These are phyloP conservation scores for Penicillium sp. DNA, from an alignment of 2,329 filamentous ascomycete species.

Conservation along the genomic window DNA sequence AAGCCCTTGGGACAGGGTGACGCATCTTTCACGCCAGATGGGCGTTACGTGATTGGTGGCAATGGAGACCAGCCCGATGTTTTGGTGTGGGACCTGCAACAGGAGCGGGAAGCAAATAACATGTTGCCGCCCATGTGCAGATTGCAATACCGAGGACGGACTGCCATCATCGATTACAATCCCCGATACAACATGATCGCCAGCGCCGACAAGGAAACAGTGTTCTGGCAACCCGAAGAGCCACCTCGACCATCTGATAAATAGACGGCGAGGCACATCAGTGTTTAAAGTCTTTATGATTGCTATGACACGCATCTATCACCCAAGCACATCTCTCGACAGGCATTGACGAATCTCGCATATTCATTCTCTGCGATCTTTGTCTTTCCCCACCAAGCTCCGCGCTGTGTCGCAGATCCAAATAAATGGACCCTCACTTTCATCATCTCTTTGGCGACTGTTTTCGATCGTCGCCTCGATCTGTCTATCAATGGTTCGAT, in stretches of 20 bases:
- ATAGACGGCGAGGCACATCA: constrained; percentile 13
- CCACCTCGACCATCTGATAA: constrained; percentile 31
- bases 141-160: constrained; percentile 51
- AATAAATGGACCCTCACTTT: constrained; percentile 55
- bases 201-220: constrained; percentile 76
- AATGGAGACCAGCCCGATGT: constrained; percentile 63
- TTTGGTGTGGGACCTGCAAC: constrained; percentile 78
- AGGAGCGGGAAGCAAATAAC: constrained; percentile 53
- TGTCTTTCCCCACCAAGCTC: constrained; percentile 64
- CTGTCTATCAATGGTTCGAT: constrained; percentile 61
- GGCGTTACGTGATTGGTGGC: constrained; percentile 82
- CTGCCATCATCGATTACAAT: constrained; percentile 77
- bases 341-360: background rate
- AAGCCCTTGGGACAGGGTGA: constrained; percentile 60
- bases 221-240: constrained; percentile 72
- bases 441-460: constrained; percentile 44
- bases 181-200: constrained; percentile 88
- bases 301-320: background rate
- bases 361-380: constrained; percentile 36
- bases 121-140: constrained; percentile 37
- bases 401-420: constrained; percentile 62
- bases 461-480: constrained; percentile 57
- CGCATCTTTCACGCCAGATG: constrained; percentile 83
- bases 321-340: background rate
- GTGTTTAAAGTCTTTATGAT: background rate